Base-by-base conservation (phyloP, 768 basidiomycete species). In the Psilocybe cyanescens region DNA sequence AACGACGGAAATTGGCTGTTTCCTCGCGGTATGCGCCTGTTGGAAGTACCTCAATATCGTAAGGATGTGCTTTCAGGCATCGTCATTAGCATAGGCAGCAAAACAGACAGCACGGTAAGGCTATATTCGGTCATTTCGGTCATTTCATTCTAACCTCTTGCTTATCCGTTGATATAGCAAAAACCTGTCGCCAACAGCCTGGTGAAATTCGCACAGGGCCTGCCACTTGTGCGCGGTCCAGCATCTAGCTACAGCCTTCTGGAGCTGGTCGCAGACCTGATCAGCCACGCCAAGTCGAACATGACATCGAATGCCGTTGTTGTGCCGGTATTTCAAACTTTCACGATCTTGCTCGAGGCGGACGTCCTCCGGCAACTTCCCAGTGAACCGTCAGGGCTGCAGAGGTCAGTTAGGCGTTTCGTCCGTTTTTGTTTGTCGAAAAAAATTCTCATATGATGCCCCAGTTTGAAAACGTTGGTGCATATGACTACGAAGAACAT, bases 81-180 rank as follows among this genome's bases (percentile, higher is more conserved):
- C 6, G 81, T 95, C 11, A 78, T 92, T 57, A 95, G 92, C 69
- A 79, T 94, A 39, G 91, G 89, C 37, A 92, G 91, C 72, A 90
- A 87, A 74, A 94, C 94, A 8, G 88, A 92, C 62, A 91, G 89
- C 69, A 93, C 89, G 4, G 96, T 97, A 70, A 75, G 91, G 41
- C n/a, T 29, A 11, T 24, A 29, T 29, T 53, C 33, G 33, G 6
- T 8, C 35, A 3, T 39, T 57, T 9, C 19, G 56, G 49, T 8
- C 44, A 59, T 17, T 37, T 65, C 52, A 56, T n/a, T 57, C 30
- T 30, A 61, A 55, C 3, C 19, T 59, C 11, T 64, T 49, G 60
- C 59, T 66, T 35, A 64, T 12, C 54, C 24, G 57, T 54, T 37
- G 47, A 48, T 50, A 41, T 71, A 93, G 91, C 90, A 91, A 80